phyloP scores from a whole-genome alignment of 345 rosid genomes.

The Ricinus communis region DNA sequence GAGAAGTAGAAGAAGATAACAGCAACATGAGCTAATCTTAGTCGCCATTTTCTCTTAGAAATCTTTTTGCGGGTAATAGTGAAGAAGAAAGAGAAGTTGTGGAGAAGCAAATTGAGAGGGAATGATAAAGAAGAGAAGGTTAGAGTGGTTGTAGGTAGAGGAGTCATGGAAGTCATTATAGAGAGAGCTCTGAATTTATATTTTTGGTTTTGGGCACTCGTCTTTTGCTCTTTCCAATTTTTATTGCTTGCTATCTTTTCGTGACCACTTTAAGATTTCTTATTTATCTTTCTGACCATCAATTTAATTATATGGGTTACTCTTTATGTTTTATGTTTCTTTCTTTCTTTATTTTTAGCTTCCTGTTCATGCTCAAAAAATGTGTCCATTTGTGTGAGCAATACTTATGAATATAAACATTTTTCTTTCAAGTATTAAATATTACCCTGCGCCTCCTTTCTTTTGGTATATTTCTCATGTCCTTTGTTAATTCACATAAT shows the following conservation, averaged over 20 bases:
- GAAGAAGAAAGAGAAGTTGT: too few species aligned
- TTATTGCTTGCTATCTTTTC: conserved; percentile 24
- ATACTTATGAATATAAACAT: too few species aligned
- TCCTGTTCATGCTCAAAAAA: too few species aligned
- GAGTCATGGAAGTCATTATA: conserved; percentile 19
- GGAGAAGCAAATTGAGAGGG: not conserved
- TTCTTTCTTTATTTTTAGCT: too few species aligned
- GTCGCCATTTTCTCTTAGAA: conserved; percentile 24
- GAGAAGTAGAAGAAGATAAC: conserved; percentile 25
- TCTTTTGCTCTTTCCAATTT: not conserved
- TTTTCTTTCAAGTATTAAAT: too few species aligned
- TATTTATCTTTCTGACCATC: conserved; percentile 19
- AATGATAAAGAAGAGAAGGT: conserved; percentile 3
- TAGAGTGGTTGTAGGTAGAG: conserved; percentile 20
- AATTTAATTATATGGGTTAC: too few species aligned
- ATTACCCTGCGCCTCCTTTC: too few species aligned
- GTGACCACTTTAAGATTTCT: conserved; percentile 18
- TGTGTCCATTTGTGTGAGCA: too few species aligned
- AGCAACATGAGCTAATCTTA: not conserved
- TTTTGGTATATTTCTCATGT: too few species aligned
- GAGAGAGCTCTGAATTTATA: conserved; percentile 11
- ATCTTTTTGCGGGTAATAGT: not conserved
- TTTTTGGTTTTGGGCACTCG: too few species aligned
- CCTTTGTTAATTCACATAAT: too few species aligned
- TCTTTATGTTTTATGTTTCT: too few species aligned